Evolutionary conservation across 495 filamentous ascomycete genomes (phyloP).

Genomic region (Daldinia caldariorum): DNA sequence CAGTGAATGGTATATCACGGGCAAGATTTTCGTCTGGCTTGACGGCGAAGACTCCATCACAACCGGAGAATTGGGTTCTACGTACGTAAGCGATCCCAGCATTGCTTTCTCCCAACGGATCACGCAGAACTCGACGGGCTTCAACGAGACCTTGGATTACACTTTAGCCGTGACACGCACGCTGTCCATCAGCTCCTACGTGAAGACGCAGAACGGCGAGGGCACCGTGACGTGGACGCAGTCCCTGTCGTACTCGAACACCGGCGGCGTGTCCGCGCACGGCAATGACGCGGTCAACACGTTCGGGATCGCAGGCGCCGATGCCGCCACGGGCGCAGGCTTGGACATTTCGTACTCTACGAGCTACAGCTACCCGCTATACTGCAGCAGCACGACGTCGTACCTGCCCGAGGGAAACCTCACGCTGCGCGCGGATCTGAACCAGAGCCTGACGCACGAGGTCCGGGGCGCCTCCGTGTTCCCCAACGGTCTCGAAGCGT

Average conservation of each 20-base stretch:
- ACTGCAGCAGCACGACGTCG: slow-evolving; percentile 64
- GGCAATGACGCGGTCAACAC: slow-evolving; percentile 71
- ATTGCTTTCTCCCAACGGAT: slow-evolving; percentile 55
- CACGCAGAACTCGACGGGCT: slow-evolving; percentile 59
- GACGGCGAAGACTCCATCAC: slow-evolving; percentile 65
- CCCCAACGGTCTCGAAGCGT: slow-evolving; percentile 65
- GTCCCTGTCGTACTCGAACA: slow-evolving; percentile 66
- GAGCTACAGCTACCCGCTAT: slow-evolving; percentile 71
- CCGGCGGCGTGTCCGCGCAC: slow-evolving; percentile 63
- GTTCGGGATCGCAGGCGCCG: slow-evolving; percentile 68
- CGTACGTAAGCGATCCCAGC: slow-evolving; percentile 42
- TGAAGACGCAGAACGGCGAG: slow-evolving; percentile 62
- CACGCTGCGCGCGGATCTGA: slow-evolving; percentile 67
- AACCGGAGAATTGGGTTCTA: slow-evolving; percentile 55
- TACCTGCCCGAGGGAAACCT: slow-evolving; percentile 60
- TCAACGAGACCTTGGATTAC: slow-evolving; percentile 71
- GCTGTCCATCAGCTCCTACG: slow-evolving; percentile 63
- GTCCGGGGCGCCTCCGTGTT: slow-evolving; percentile 68
- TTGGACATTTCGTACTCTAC: slow-evolving; percentile 47
- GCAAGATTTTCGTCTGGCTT: slow-evolving; percentile 85
- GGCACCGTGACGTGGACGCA: slow-evolving; percentile 68
- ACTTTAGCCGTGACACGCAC: slow-evolving; percentile 66
- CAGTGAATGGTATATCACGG: slow-evolving; percentile 82
- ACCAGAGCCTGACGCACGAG: slow-evolving; percentile 66
- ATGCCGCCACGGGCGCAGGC: slow-evolving; percentile 57